These are phyloP conservation scores for Vicia sativa DNA, from an alignment of 306 rosid genomes.

Conservation along the genomic window DNA sequence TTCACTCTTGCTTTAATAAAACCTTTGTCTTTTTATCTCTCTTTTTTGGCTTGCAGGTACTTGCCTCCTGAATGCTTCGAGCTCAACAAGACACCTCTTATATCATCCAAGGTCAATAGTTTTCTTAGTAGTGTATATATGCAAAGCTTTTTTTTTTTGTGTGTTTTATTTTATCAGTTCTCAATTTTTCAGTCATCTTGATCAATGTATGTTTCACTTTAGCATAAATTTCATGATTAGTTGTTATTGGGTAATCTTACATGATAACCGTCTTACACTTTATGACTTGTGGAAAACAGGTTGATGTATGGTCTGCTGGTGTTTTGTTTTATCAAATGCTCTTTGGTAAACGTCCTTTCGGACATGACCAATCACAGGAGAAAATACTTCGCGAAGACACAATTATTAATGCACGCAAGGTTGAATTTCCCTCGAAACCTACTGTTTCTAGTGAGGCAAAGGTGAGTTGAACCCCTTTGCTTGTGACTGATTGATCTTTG, in stretches of 20 bases:
- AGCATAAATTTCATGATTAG: background rate
- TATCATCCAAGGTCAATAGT: constrained; percentile 83
- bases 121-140: background rate
- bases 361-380: constrained; percentile 96
- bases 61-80: constrained; percentile 98
- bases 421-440: constrained; percentile 91
- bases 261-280: constrained; percentile 5
- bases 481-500: constrained; percentile 1
- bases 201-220: constrained; percentile 6
- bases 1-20: constrained; percentile 11
- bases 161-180: background rate
- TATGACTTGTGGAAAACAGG: constrained; percentile 55
- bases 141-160: constrained; percentile 12
- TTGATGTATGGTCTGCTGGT: constrained; percentile 99
- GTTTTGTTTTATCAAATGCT: constrained; percentile 93
- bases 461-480: constrained; percentile 57
- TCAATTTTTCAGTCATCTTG: background rate
- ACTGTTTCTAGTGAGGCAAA: constrained; percentile 92
- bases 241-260: no score
- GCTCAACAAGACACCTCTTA: constrained; percentile 88
- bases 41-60: constrained; percentile 62
- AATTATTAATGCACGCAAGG: constrained; percentile 92
- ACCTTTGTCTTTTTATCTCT: constrained; percentile 7
- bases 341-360: constrained; percentile 93
- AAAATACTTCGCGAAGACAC: constrained; percentile 98